Evolutionary conservation across 2,329 filamentous ascomycete species (phyloP).

Genomic region (Sporothrix humicola): DNA sequence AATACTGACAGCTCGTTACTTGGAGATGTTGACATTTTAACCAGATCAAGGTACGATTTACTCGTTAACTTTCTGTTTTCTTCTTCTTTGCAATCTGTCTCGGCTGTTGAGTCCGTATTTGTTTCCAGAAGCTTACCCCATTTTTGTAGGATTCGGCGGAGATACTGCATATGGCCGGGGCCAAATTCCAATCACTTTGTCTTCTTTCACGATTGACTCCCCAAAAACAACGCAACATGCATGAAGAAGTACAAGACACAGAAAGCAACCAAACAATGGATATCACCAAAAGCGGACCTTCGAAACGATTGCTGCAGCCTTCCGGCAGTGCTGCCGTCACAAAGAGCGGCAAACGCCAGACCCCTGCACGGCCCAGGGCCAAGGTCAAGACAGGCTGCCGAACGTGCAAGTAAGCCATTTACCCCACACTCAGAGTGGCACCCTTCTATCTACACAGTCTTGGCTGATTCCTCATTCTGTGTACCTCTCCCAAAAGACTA

Average conservation of each 20-base stretch:
- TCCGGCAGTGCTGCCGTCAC: not conserved
- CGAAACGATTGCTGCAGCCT: not conserved
- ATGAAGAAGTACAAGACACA: not conserved
- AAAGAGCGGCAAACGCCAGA: not conserved
- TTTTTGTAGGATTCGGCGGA: not conserved
- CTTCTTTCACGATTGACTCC: conserved; percentile 14
- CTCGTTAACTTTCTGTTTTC: not conserved
- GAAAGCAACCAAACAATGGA: not conserved
- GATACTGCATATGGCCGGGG: conserved; percentile 12
- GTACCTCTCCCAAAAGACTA: not conserved
- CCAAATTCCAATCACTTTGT: not conserved
- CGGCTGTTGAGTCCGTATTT: not conserved
- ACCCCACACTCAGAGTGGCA: not conserved
- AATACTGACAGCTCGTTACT: too few relatives aligned
- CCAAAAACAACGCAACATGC: not conserved
- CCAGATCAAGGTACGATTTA: too few relatives aligned
- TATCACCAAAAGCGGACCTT: not conserved
- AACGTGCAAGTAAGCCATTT: conserved; percentile 24
- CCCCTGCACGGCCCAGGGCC: not conserved
- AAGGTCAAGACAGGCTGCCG: conserved; percentile 26
- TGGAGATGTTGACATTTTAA: too few relatives aligned
- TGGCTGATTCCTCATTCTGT: conserved; percentile 2
- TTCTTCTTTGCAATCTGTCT: not conserved
- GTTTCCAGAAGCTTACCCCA: not conserved
- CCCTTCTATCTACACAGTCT: not conserved